Evolutionary conservation across 176 grass and related monocot genomes (phyloP).

Genomic region (Musa beccarii): DNA sequence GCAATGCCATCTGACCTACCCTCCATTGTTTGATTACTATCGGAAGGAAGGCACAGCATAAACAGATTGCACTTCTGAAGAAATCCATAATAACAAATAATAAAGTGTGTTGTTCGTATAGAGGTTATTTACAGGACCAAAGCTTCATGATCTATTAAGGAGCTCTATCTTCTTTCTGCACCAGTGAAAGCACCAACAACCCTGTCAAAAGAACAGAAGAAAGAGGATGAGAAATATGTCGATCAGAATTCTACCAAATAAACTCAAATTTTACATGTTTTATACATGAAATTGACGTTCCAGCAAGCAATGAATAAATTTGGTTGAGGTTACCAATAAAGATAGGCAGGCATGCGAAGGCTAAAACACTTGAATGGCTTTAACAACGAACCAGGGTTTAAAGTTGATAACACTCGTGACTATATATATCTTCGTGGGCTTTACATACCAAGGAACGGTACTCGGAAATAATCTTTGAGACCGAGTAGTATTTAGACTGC

Average conservation of each 20-base stretch:
- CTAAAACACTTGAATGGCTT: no score
- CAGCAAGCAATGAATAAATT: background rate
- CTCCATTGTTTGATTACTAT: background rate
- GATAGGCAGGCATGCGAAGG: background rate
- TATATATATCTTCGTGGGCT: no score
- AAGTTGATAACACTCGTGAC: no score
- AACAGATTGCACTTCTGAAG: background rate
- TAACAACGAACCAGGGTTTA: no score
- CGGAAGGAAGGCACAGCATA: background rate
- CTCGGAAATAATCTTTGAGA: no score
- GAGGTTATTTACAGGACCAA: background rate
- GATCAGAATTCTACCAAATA: no score
- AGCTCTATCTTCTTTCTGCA: background rate
- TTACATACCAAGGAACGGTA: no score
- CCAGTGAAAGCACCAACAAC: slow-evolving; percentile 2
- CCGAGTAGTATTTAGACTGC: no score
- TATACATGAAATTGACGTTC: background rate
- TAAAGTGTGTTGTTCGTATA: background rate
- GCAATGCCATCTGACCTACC: background rate
- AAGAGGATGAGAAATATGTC: background rate
- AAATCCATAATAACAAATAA: background rate
- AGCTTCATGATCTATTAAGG: background rate
- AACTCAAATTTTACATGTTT: background rate
- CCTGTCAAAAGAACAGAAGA: background rate
- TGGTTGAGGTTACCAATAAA: background rate